phyloP scores from a whole-genome alignment of 1,284 basidiomycete genomes.

The Marasmius sp. region DNA sequence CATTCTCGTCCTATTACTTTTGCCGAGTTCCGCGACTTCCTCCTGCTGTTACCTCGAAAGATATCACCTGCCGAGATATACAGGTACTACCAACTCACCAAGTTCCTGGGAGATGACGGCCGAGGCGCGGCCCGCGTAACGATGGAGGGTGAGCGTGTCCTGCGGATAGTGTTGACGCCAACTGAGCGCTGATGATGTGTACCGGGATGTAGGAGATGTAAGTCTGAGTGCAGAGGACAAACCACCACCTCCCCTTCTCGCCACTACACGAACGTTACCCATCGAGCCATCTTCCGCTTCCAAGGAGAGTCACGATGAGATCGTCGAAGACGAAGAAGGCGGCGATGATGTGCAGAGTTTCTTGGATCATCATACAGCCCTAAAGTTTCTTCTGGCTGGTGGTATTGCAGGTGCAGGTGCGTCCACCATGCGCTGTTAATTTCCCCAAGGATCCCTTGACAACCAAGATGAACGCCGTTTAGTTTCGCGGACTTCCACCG shows the following conservation, averaged over 20 bases:
- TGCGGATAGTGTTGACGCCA: background rate
- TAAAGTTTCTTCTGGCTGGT: constrained; percentile 91
- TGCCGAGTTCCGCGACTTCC: constrained; percentile 86
- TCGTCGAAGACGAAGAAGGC: constrained; percentile 55
- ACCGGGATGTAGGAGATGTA: constrained; percentile 60
- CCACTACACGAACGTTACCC: constrained; percentile 16
- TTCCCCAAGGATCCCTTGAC: background rate
- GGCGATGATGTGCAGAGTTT: constrained; percentile 63
- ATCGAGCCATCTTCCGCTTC: constrained; percentile 36
- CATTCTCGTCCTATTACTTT: constrained; percentile 77
- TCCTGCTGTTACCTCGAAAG: constrained; percentile 82
- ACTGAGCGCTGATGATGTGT: constrained; percentile 18
- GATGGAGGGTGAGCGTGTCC: constrained; percentile 73
- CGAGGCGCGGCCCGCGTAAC: constrained; percentile 77
- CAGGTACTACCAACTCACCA: constrained; percentile 79
- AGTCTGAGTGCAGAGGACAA: constrained; percentile 72
- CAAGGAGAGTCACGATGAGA: constrained; percentile 40
- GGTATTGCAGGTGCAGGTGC: constrained; percentile 91
- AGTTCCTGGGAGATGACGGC: constrained; percentile 73
- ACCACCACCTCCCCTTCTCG: constrained; percentile 37
- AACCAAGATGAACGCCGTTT: constrained; percentile 11
- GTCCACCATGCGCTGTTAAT: constrained; percentile 20
- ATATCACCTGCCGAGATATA: constrained; percentile 86
- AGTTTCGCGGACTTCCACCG: constrained; percentile 96
- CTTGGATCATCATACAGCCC: constrained; percentile 72